Base-by-base conservation (phyloP, 2,329 filamentous ascomycete genomes). In the Apiospora koreana region DNA sequence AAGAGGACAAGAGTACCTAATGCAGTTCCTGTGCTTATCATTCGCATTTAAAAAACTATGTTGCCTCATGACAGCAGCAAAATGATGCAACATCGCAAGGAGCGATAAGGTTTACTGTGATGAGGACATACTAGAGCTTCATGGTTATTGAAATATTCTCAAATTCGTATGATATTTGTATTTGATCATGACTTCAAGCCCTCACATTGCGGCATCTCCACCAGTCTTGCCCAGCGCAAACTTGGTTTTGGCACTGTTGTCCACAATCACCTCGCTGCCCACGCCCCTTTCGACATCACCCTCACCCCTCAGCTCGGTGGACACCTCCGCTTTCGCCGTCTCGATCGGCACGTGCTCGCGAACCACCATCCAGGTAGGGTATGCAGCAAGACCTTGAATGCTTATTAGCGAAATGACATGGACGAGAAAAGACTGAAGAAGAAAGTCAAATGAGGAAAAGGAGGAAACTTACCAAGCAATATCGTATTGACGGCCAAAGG, bases 401-500 rank as follows among this genome's bases (percentile, higher is more conserved):
- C 10, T 67, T 50, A 18, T 43, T 41, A 7, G 58, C 67, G n/a
- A n/a, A n/a, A n/a, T n/a, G n/a, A n/a, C n/a, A n/a, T n/a, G n/a
- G n/a, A n/a, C n/a, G n/a, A n/a, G n/a, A n/a, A n/a, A n/a, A n/a
- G n/a, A n/a, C n/a, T n/a, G n/a, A n/a, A n/a, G n/a, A n/a, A n/a
- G n/a, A n/a, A n/a, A n/a, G n/a, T n/a, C n/a, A n/a, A n/a, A n/a
- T n/a, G n/a, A n/a, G n/a, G n/a, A n/a, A n/a, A n/a, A n/a, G n/a
- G n/a, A n/a, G n/a, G n/a, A n/a, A 46, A 69, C 79, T 74, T 75
- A 80, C 81, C 79, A 1, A 83, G 74, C 42, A 83, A 73, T 54
- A 82, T 78, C 0, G 81, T 83, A 58, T 82, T 83, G 8, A 83
- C 76, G 6, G 78, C 80, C 45, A 83, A 68, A 2, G 81, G 81